Percentiles rank a stretch among this genome's conserved stretches.
These are phyloP conservation scores for Neonectria hederae DNA, from an alignment of 2,329 filamentous ascomycete genomes.

Conservation along the genomic window DNA sequence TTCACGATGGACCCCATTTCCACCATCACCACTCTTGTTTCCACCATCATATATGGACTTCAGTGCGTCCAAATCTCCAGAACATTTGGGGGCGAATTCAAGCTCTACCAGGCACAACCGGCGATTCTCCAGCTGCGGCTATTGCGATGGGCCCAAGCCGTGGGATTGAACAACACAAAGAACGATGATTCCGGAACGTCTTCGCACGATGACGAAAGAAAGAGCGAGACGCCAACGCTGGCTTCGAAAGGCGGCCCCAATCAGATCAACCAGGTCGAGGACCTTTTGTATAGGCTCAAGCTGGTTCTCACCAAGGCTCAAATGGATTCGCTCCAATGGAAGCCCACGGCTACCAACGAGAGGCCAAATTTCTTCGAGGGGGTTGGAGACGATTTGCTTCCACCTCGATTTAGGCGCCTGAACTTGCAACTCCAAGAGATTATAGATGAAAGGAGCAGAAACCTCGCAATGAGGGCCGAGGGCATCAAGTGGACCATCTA, in stretches of 20 bases:
- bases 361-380: not conserved
- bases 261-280: not conserved
- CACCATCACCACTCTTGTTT: not conserved
- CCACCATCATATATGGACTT: not conserved
- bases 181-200: not conserved
- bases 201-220: no score
- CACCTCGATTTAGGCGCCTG: not conserved
- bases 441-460: not conserved
- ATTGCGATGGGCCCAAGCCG: not conserved
- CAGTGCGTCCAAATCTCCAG: not conserved
- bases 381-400: not conserved
- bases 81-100: not conserved
- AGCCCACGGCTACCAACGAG: not conserved
- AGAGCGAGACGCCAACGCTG: no score
- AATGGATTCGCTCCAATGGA: not conserved
- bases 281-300: not conserved
- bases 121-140: not conserved
- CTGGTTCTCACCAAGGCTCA: not conserved
- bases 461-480: no score
- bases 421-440: not conserved
- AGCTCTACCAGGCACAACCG: not conserved
- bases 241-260: not conserved
- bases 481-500: not conserved
- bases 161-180: not conserved
- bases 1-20: not conserved